Evolutionary conservation across 1,284 basidiomycete species (phyloP), one percentile per base, ranked within the genome.

Genomic region (Ustilago crameri): DNA sequence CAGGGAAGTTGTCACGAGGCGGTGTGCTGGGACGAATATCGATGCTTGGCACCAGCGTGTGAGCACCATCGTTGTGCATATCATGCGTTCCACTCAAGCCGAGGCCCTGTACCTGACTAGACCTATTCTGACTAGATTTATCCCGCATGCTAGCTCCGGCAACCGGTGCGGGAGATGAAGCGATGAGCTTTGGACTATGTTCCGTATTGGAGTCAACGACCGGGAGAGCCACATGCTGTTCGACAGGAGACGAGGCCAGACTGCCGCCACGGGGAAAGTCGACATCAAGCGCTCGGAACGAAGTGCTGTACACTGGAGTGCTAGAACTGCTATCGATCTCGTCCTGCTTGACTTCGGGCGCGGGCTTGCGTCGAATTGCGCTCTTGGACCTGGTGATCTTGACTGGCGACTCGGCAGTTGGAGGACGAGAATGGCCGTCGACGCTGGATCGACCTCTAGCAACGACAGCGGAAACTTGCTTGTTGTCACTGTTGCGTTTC

Each of bases 291-390:
- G 55, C 38, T 3, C 48, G 42, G 32, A 54, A 51, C 2, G 55
- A 50, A 40, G 34, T 38, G 18, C 54, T 27, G 35, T 62, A 58
- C 10, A 68, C 58, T 0, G 65, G 65, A 5, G 65, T 68, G 49
- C 59, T 68, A 1, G 59, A 63, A 18, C 55, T 63, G 48, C 59
- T 68, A 15, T 68, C 65, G 40, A 70, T 65, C 51, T 71, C 68
- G 3, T 71, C 58, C 22, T 65, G 68, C 43, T 51, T 61, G 43
- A 71, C 27, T 15, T 65, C 58, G 18, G 68, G 68, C 8, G 68
- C 37, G 12, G 62, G 68, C 43, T 71, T 71, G 37, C 62, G 52
- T 10, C 68, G 38, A 22, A 65, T 37, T 17, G 35, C 18, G 51
- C 68, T 66, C 34, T 41, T 53, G 18, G 68, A 65, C 8, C 71